Base-by-base conservation (phyloP, 2,329 filamentous ascomycete species). In the Parastagonospora nodorum region DNA sequence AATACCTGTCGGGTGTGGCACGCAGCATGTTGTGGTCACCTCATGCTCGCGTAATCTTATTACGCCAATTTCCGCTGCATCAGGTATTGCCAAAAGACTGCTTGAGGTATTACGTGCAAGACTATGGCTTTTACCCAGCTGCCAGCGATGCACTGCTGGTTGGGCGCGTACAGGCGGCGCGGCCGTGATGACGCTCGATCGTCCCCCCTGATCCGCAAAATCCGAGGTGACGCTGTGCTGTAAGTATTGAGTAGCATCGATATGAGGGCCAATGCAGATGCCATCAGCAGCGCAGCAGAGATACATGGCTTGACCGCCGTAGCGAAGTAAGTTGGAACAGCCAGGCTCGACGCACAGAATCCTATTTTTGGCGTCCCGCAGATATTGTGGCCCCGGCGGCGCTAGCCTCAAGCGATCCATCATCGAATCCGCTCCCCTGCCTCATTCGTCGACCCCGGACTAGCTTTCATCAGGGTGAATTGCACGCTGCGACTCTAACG, bases 331-430 rank as follows among this genome's bases (percentile, higher is more conserved):
- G 19, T 24, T 24, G 19, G 19, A 24, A 24, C 37, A 19, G 37
- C 36, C 14, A 38, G 27, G 35, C 37, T 39, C 50, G 53, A 61
- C 50, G 62, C 58, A 59, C 54, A 32, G 42, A 42, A 45, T 35
- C 45, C 66, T 67, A 71, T 67, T 66, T 65, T 66, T 66, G 60
- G 58, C 24, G 45, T 24, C 43, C 27, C 15, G 5, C 44, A 54
- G 53, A 67, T 63, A 60, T 64, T 58, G 55, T 52, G 45, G 55
- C 53, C 60, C 58, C 51, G 42, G 53, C 52, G 39, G 48, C 42
- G 52, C 62, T 55, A 61, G 55, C 49, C 49, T 57, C 56, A 63
- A 58, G 62, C 62, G 57, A 60, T 59, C 53, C 53, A 52, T 61
- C 62, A 64, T 59, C 61, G 57, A 53, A 24, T 24, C 54, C 50